Conservation (phyloP, 2,329 filamentous ascomycete species). For the Aureobasidium sp. region DNA sequence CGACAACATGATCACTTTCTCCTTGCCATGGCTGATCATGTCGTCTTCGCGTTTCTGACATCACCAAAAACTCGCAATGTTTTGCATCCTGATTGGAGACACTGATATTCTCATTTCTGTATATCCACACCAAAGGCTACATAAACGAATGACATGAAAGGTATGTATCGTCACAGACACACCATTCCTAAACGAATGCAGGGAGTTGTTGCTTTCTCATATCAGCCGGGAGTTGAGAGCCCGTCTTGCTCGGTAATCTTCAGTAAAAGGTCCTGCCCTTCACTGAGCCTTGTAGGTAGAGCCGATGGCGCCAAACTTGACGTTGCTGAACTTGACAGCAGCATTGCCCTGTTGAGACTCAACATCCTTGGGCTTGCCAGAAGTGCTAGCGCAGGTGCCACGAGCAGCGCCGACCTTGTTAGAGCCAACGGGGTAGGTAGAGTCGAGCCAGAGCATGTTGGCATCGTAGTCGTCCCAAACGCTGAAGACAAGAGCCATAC, state of each 20-base stretch:
- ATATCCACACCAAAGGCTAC: neutral
- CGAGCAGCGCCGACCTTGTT: slow-evolving; percentile 19
- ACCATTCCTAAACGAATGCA: neutral
- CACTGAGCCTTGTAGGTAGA: slow-evolving; percentile 6
- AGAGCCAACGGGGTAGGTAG: slow-evolving; percentile 21
- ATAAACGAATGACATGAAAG: neutral
- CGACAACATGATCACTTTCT: neutral
- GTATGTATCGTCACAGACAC: neutral
- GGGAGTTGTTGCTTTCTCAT: neutral
- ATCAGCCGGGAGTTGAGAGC: neutral
- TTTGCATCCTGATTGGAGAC: neutral
- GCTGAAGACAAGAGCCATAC: slow-evolving; percentile 58
- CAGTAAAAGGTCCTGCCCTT: neutral
- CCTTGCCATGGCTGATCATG: neutral
- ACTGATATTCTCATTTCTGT: neutral
- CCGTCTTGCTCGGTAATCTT: neutral
- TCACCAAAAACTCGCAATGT: neutral
- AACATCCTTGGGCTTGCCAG: slow-evolving; percentile 18
- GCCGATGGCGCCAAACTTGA: slow-evolving; percentile 23
- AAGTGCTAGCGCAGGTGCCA: slow-evolving; percentile 19
- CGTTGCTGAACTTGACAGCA: slow-evolving; percentile 19
- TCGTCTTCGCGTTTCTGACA: neutral
- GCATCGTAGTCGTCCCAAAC: slow-evolving; percentile 56
- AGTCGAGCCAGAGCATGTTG: slow-evolving; percentile 69
- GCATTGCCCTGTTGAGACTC: slow-evolving; percentile 17